phyloP scores from a whole-genome alignment of 768 basidiomycete genomes.

The Russula foetens region DNA sequence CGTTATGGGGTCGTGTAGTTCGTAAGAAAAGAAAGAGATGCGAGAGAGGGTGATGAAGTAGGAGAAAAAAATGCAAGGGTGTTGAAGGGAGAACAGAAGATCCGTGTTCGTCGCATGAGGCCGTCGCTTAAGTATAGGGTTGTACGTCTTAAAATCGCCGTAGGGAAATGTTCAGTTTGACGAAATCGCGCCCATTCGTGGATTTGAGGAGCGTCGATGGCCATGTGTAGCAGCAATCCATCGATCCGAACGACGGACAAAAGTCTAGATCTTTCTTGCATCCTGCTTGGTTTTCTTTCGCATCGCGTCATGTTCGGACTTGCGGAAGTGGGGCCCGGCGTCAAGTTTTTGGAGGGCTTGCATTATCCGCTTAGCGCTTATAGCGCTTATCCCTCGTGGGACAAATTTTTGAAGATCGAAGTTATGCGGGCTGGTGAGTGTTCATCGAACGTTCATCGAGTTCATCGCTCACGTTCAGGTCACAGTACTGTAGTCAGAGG shows the following conservation, averaged over 20 bases:
- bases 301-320: not conserved
- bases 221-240: not conserved
- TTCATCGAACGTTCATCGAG: too few species aligned
- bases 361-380: too few species aligned
- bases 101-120: slow-evolving; percentile 12
- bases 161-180: not conserved
- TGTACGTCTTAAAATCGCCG: slow-evolving; percentile 4
- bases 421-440: too few species aligned
- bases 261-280: not conserved
- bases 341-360: too few species aligned
- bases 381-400: too few species aligned
- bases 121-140: slow-evolving; percentile 3
- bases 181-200: not conserved
- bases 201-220: not conserved
- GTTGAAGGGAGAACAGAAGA: not conserved
- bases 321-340: too few species aligned
- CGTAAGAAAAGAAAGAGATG: not conserved
- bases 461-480: too few species aligned
- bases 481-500: too few species aligned
- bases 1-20: not conserved
- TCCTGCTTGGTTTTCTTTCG: too few species aligned
- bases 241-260: not conserved
- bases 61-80: not conserved
- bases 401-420: too few species aligned
- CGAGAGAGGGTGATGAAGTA: not conserved